Evolutionary conservation across 345 rosid genomes (phyloP).

Genomic region (Erysimum cheiranthoides): DNA sequence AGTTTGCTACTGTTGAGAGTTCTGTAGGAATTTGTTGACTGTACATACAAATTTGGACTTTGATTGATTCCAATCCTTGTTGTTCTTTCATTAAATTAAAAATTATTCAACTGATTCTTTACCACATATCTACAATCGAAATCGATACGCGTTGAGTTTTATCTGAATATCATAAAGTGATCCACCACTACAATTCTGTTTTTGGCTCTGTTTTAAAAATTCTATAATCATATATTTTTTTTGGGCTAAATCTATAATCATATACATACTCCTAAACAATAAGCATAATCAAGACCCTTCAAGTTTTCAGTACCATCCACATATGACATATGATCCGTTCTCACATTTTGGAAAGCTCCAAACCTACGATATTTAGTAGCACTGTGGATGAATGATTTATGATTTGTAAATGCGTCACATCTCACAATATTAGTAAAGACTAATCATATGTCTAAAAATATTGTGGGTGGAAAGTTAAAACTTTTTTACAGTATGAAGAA

Average conservation of each 20-base stretch:
- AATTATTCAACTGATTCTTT: slow-evolving; percentile 22
- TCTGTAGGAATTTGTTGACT: slow-evolving; percentile 41
- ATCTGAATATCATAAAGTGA: slow-evolving; percentile 24
- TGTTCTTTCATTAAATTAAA: slow-evolving; percentile 3
- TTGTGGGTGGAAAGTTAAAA: too few relatives aligned
- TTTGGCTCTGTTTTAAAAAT: neutral
- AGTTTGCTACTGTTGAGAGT: slow-evolving; percentile 18
- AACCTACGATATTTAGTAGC: neutral
- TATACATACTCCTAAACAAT: neutral
- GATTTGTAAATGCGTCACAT: too few relatives aligned
- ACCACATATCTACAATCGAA: neutral
- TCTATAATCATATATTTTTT: neutral
- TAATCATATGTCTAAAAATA: too few relatives aligned
- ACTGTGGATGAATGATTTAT: neutral
- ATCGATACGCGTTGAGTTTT: slow-evolving; percentile 1
- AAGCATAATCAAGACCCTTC: neutral
- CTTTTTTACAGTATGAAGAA: too few relatives aligned
- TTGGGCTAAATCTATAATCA: neutral
- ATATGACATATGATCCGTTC: neutral
- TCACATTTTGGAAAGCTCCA: neutral
- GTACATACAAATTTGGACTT: slow-evolving; percentile 39
- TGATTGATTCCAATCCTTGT: slow-evolving; percentile 30
- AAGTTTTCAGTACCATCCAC: neutral
- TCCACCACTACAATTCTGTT: neutral
- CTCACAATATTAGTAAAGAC: too few relatives aligned